These are phyloP conservation scores for Exophiala aquamarina DNA, from an alignment of 2,329 filamentous ascomycete genomes.

Conservation along the genomic window DNA sequence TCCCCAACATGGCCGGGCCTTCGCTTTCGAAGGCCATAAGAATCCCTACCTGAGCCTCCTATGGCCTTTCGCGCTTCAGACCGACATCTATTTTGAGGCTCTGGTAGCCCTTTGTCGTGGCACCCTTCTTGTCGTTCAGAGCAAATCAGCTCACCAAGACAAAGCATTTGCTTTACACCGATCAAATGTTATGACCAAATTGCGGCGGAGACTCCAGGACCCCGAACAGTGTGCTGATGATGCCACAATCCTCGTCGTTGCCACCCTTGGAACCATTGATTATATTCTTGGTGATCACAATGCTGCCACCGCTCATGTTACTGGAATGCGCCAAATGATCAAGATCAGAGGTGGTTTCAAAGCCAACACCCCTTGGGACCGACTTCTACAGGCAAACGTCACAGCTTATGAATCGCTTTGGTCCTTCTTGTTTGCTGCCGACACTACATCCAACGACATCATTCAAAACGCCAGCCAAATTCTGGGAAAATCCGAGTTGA, in stretches of 20 bases:
- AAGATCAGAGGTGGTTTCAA: conserved; percentile 14
- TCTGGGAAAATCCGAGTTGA: conserved; percentile 10
- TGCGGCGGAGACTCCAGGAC: conserved; percentile 8
- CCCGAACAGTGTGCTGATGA: conserved; percentile 13
- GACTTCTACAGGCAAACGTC: conserved; percentile 9
- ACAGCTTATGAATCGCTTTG: conserved; percentile 16
- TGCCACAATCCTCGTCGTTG: conserved; percentile 14
- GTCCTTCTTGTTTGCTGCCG: conserved; percentile 13
- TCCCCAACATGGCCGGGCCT: conserved; percentile 16
- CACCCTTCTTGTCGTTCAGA: conserved; percentile 6
- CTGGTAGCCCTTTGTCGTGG: conserved; percentile 16
- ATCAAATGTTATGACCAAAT: conserved; percentile 14
- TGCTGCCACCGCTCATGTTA: conserved; percentile 10
- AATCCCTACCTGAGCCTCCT: conserved; percentile 19
- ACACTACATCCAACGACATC: conserved; percentile 1
- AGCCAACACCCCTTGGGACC: conserved; percentile 8
- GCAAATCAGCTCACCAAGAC: conserved; percentile 8
- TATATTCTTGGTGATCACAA: conserved; percentile 17
- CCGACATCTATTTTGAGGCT: conserved; percentile 13
- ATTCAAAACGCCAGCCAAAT: conserved; percentile 3
- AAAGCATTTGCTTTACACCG: conserved; percentile 8
- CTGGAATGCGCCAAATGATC: conserved; percentile 19
- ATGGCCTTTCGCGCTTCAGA: conserved; percentile 15
- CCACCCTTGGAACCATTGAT: conserved; percentile 16
- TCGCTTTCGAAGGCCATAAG: conserved; percentile 14